Evolutionary conservation across 305 asterid genomes (phyloP).

Genomic region (Solanum hybrid): DNA sequence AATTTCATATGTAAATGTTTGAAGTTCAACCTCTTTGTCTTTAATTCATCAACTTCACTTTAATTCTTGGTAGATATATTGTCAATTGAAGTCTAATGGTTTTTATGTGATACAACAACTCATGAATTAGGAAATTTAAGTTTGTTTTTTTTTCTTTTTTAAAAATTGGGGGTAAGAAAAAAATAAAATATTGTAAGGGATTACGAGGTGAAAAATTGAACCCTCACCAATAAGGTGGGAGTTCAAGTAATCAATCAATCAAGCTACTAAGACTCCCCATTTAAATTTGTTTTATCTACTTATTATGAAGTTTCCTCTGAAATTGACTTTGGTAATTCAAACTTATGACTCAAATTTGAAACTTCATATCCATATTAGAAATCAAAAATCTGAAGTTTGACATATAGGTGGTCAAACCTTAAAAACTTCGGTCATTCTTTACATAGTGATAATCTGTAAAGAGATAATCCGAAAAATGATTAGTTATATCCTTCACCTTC

Average conservation of each 20-base stretch:
- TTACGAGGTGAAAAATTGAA: not conserved
- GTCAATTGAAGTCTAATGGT: not conserved
- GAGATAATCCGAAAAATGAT: not conserved
- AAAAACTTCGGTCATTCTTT: not conserved
- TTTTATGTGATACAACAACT: not conserved
- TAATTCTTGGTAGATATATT: not conserved
- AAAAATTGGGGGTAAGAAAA: not conserved
- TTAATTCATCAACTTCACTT: not conserved
- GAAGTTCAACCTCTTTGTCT: not conserved
- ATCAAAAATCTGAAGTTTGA: not conserved
- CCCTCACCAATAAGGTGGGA: not conserved
- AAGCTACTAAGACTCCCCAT: not conserved
- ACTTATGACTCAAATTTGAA: not conserved
- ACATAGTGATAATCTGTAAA: too few species aligned
- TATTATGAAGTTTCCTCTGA: not conserved
- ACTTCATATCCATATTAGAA: not conserved
- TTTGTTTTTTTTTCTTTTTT: not conserved
- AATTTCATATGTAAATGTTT: not conserved
- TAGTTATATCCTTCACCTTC: not conserved
- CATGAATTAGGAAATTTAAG: not conserved
- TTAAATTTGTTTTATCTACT: not conserved
- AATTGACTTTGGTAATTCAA: not conserved
- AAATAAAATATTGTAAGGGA: too few species aligned
- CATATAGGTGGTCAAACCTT: not conserved
- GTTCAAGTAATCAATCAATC: too few species aligned